These are phyloP conservation scores for Dactylellina leptospora DNA, from an alignment of 2,329 filamentous ascomycete species.

Conservation along the genomic window DNA sequence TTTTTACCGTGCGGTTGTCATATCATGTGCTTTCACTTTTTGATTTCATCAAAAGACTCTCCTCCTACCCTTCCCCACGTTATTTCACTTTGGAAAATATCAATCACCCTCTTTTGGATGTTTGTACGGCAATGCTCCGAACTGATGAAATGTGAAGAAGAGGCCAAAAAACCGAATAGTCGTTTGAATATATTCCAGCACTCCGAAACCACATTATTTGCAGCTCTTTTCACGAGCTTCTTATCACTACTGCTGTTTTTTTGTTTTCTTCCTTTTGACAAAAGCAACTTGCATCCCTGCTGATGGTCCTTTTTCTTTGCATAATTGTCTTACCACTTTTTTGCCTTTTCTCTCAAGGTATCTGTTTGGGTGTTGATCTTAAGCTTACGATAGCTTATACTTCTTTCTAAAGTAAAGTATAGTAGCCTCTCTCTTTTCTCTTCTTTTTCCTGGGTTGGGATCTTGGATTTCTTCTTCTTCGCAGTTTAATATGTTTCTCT, in stretches of 20 bases:
- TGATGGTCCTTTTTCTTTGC: constrained; percentile 21
- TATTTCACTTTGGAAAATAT: neutral
- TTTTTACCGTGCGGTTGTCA: no score
- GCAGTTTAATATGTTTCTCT: neutral
- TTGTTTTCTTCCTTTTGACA: neutral
- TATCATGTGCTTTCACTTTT: constrained; percentile 15
- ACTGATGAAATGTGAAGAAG: constrained; percentile 11
- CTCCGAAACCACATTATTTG: neutral
- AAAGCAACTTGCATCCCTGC: constrained; percentile 23
- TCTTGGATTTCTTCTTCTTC: constrained; percentile 35
- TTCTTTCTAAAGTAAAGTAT: constrained; percentile 15
- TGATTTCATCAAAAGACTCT: neutral
- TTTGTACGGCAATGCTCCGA: constrained; percentile 34
- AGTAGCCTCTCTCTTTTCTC: neutral
- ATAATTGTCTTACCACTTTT: constrained; percentile 28
- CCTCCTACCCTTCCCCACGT: neutral
- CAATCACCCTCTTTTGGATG: neutral
- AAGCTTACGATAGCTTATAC: constrained; percentile 10
- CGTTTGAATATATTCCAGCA: constrained; percentile 17
- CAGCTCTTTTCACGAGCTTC: neutral
- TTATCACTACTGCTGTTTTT: neutral
- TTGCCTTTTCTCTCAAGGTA: constrained; percentile 14
- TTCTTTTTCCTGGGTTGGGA: constrained; percentile 50
- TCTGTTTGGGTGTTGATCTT: constrained; percentile 37
- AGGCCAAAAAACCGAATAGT: neutral